Percentiles rank a stretch among this genome's conserved stretches.
phyloP scores from a whole-genome alignment of 2,329 filamentous ascomycete species.

The Exophiala viscosa region DNA sequence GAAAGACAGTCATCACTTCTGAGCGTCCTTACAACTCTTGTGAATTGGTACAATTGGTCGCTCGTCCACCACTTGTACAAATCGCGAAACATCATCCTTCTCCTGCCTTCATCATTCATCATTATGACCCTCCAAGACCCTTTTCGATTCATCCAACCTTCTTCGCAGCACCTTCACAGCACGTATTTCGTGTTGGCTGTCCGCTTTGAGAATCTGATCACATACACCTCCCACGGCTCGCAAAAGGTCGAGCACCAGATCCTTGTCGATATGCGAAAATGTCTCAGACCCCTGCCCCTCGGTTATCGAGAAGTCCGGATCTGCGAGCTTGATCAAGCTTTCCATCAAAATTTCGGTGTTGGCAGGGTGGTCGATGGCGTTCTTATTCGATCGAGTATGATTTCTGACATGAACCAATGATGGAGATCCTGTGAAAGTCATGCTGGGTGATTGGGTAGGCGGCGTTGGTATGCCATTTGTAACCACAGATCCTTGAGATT shows the following conservation, averaged over 20 bases:
- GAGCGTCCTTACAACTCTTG: no score
- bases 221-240: conserved; percentile 50
- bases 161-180: conserved; percentile 61
- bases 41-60: no score
- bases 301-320: conserved; percentile 25
- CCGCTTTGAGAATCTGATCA: conserved; percentile 50
- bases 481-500: conserved; percentile 10
- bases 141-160: conserved; percentile 69
- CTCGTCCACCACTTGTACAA: no score
- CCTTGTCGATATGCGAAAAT: conserved; percentile 50
- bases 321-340: conserved; percentile 28
- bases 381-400: background rate
- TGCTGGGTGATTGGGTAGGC: conserved; percentile 16
- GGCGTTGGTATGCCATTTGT: conserved; percentile 24
- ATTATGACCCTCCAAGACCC: conserved; percentile 67
- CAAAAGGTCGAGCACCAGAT: conserved; percentile 54
- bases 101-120: conserved; percentile 31
- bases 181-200: conserved; percentile 60
- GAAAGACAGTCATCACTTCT: no score
- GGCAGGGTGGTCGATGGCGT: conserved; percentile 17
- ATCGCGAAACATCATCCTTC: no score
- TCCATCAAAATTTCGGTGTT: conserved; percentile 29
- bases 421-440: conserved; percentile 3
- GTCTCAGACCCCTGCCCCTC: conserved; percentile 25
- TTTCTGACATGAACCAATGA: background rate